Conservation (phyloP, 352 stramenopile genomes). For the Chrysophaeum taylorii region DNA sequence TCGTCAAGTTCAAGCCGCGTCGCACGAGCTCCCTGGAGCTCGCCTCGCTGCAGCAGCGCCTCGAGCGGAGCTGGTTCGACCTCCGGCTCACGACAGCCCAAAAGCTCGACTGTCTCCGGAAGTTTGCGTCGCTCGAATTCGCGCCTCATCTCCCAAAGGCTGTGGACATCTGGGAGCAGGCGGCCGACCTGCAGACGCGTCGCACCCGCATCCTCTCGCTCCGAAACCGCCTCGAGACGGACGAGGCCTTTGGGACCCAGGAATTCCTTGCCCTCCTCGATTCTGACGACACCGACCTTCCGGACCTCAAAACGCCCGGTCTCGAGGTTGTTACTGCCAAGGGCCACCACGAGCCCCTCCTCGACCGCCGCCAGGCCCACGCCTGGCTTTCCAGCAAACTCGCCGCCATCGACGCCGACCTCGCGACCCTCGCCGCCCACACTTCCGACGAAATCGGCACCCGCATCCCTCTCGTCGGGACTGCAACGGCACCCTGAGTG, state of each 20-base stretch:
- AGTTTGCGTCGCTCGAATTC: conserved; percentile 17
- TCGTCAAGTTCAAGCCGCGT: not conserved
- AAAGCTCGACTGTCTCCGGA: conserved; percentile 20
- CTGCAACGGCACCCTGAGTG: too few relatives aligned
- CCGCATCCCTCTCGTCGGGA: too few relatives aligned
- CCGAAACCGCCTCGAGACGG: not conserved
- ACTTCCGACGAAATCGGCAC: too few relatives aligned
- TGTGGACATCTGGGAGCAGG: conserved; percentile 18
- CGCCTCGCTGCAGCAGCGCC: conserved; percentile 3
- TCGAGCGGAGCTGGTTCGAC: conserved; percentile 10
- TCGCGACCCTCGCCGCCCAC: too few relatives aligned
- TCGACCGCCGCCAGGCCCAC: too few relatives aligned
- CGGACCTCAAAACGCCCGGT: too few relatives aligned
- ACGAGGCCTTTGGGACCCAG: not conserved
- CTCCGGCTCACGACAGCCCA: conserved; percentile 10
- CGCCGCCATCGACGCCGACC: too few relatives aligned
- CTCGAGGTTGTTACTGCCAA: too few relatives aligned
- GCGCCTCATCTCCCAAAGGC: conserved; percentile 9
- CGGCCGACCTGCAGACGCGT: not conserved
- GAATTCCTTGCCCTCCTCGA: not conserved
- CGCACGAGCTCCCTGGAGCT: not conserved
- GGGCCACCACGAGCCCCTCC: too few relatives aligned
- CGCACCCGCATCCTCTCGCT: too few relatives aligned
- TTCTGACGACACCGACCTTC: too few relatives aligned
- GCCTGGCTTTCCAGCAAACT: too few relatives aligned